Evolutionary conservation across 768 basidiomycete species (phyloP).

Genomic region (Agrocybe praecox): DNA sequence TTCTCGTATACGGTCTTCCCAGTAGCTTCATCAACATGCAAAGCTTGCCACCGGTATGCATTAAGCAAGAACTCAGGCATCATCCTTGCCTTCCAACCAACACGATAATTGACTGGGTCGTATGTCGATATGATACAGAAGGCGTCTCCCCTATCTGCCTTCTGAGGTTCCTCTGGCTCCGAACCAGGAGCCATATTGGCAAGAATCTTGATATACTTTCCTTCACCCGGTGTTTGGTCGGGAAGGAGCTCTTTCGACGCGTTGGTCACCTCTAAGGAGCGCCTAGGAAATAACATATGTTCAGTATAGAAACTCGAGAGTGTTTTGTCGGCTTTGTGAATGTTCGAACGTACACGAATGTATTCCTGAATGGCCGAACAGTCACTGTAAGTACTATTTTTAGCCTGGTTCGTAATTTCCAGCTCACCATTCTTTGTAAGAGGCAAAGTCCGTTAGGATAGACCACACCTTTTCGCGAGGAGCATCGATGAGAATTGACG

Average conservation of each 20-base stretch:
- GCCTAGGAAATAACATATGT: conserved; percentile 32
- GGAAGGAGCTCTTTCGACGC: conserved; percentile 38
- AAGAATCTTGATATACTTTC: conserved; percentile 49
- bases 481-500: conserved; percentile 59
- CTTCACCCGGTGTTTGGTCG: conserved; percentile 53
- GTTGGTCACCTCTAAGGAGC: conserved; percentile 48
- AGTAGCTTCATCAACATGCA: conserved; percentile 49
- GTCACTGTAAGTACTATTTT: not conserved
- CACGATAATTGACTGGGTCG: conserved; percentile 55
- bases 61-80: conserved; percentile 50
- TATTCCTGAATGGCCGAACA: conserved; percentile 54
- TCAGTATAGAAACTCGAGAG: not conserved
- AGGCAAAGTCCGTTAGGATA: conserved; percentile 59
- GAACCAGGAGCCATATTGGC: conserved; percentile 63
- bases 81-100: conserved; percentile 53
- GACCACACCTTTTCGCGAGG: conserved; percentile 64
- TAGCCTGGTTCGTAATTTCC: not conserved
- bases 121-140: conserved; percentile 49
- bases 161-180: conserved; percentile 40
- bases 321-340: not conserved
- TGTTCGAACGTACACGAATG: conserved; percentile 56
- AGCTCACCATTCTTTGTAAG: conserved; percentile 62
- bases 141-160: conserved; percentile 38
- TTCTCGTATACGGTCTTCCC: conserved; percentile 67
- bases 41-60: conserved; percentile 65